Percentiles rank a stretch among this genome's conserved stretches.
phyloP scores from a whole-genome alignment of 75 land plant genomes.

The Chamaecyparis obtusa region DNA sequence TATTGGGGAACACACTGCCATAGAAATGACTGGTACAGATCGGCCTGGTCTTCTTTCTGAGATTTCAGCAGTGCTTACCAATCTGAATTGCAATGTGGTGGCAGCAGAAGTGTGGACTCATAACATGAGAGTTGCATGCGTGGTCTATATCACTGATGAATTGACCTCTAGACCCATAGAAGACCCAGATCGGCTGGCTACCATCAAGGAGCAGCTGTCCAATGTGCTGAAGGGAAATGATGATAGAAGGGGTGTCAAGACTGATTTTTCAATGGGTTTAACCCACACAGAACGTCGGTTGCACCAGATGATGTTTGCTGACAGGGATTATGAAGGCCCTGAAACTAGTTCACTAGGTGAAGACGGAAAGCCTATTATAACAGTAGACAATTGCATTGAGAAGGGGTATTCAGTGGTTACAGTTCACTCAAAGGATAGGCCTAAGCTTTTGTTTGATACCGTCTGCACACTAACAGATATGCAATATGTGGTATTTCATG shows the following conservation, averaged over 20 bases:
- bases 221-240: slow-evolving; percentile 33
- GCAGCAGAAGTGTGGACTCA: slow-evolving; percentile 96
- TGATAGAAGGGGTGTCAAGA: slow-evolving; percentile 23
- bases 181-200: slow-evolving; percentile 39
- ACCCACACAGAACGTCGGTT: slow-evolving; percentile 73
- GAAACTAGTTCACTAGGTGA: slow-evolving; percentile 1
- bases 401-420: slow-evolving; percentile 78
- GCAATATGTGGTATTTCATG: slow-evolving; percentile 91
- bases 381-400: slow-evolving; percentile 57
- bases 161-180: slow-evolving; percentile 42
- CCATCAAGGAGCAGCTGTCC: slow-evolving; percentile 45
- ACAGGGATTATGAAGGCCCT: slow-evolving; percentile 52
- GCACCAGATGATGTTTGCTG: slow-evolving; percentile 86
- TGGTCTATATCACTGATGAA: slow-evolving; percentile 71
- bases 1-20: slow-evolving; percentile 52
- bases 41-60: slow-evolving; percentile 94
- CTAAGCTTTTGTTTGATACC: slow-evolving; percentile 82
- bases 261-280: slow-evolving; percentile 27
- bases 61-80: slow-evolving; percentile 70
- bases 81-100: slow-evolving; percentile 65
- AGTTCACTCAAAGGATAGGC: slow-evolving; percentile 63
- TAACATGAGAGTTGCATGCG: slow-evolving; percentile 74
- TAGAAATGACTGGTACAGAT: slow-evolving; percentile 79
- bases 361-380: slow-evolving; percentile 34
- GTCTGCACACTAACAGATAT: slow-evolving; percentile 91